These are phyloP conservation scores for Apiospora aurea DNA, from an alignment of 2,329 filamentous ascomycete genomes.

Conservation along the genomic window DNA sequence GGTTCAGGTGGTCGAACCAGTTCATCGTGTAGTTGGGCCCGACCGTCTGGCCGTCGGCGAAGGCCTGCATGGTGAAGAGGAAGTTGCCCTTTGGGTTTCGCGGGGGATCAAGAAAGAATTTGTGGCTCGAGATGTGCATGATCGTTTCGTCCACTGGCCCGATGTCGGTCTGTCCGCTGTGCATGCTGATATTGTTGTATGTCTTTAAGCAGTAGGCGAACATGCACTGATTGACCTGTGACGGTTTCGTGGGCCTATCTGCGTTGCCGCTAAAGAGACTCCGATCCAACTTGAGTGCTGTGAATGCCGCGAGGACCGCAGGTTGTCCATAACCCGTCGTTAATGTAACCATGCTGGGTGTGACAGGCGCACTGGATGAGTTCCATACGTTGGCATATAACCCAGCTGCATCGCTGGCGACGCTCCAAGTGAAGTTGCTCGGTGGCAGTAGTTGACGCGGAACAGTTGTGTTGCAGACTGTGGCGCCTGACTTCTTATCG, in stretches of 20 bases:
- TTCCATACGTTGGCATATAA: conserved; percentile 5
- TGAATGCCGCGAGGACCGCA: neutral
- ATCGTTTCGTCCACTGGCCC: conserved; percentile 16
- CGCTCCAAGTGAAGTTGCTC: neutral
- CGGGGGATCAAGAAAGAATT: conserved; percentile 16
- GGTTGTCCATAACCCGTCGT: neutral
- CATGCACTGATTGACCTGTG: conserved; percentile 25
- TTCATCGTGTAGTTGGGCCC: conserved; percentile 23
- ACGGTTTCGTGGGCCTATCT: conserved; percentile 1
- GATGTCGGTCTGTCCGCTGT: conserved; percentile 19
- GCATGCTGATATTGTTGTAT: conserved; percentile 25
- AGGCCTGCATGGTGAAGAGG: conserved; percentile 19
- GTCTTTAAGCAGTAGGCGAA: conserved; percentile 28
- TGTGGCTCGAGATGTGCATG: conserved; percentile 9
- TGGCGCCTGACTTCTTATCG: neutral
- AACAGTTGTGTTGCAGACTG: neutral
- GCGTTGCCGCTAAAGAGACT: neutral
- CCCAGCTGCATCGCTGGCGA: neutral
- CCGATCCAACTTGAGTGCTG: neutral
- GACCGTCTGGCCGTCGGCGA: neutral
- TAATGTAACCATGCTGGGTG: neutral
- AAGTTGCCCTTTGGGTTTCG: neutral
- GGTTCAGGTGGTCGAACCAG: conserved; percentile 23
- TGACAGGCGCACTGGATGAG: neutral
- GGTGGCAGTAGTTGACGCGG: neutral